Evolutionary conservation across 768 basidiomycete species (phyloP).

Genomic region (Calocybe indica): DNA sequence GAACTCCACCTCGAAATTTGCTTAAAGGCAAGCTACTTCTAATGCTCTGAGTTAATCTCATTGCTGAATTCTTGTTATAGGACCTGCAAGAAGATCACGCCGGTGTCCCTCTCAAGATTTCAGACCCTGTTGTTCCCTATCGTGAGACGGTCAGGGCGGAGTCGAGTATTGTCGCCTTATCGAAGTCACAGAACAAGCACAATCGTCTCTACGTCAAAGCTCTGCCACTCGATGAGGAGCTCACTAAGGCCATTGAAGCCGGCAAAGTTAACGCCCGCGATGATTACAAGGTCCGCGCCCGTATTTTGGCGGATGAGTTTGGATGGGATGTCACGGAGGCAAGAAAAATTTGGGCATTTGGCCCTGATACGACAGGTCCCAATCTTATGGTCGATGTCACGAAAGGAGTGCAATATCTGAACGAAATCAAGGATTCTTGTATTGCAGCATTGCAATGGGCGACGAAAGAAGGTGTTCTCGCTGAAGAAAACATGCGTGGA

Average conservation of each 20-base stretch:
- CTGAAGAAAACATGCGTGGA: conserved; percentile 99
- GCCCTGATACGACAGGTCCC: conserved; percentile 95
- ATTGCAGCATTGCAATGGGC: conserved; percentile 99
- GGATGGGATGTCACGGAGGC: conserved; percentile 99
- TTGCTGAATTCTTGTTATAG: conserved; percentile 27
- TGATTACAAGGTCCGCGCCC: conserved; percentile 96
- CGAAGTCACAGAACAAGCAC: conserved; percentile 99
- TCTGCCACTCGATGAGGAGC: conserved; percentile 88
- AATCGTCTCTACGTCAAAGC: conserved; percentile 97
- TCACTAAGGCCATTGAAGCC: conserved; percentile 85
- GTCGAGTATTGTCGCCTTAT: conserved; percentile 92
- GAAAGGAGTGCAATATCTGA: conserved; percentile 98
- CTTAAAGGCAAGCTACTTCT: conserved; percentile 64
- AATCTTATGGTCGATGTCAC: conserved; percentile 97
- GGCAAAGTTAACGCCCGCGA: conserved; percentile 88
- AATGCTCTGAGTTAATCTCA: background rate
- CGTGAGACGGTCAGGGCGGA: conserved; percentile 96
- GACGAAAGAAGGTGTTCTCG: conserved; percentile 94
- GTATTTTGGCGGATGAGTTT: conserved; percentile 90
- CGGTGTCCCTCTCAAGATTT: conserved; percentile 97
- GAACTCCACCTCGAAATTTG: conserved; percentile 99
- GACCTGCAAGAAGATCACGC: conserved; percentile 99
- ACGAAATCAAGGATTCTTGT: conserved; percentile 99
- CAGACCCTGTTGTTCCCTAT: conserved; percentile 96
- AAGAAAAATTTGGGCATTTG: conserved; percentile 99